Conservation (phyloP, 139 green algal genomes). For the Volvox africanus region DNA sequence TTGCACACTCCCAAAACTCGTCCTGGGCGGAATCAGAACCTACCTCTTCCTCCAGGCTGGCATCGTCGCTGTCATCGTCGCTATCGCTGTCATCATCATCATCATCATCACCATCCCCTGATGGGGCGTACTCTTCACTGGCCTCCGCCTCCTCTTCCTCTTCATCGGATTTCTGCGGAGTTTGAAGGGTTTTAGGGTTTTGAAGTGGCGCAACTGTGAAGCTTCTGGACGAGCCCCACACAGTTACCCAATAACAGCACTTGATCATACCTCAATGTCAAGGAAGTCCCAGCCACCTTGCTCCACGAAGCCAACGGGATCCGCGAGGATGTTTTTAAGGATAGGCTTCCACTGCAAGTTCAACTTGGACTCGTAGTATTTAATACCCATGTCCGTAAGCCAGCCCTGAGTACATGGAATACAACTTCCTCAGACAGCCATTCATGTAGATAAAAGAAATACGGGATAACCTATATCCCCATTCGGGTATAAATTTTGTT, state of each 20-base stretch:
- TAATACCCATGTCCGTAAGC: slow-evolving; percentile 80
- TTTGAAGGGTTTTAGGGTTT: no score
- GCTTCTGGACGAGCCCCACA: background rate
- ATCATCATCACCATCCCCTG: slow-evolving; percentile 70
- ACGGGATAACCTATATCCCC: no score
- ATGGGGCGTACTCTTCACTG: slow-evolving; percentile 79
- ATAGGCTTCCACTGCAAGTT: slow-evolving; percentile 99
- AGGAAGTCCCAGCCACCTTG: slow-evolving; percentile 98
- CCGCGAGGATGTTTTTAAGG: slow-evolving; percentile 85
- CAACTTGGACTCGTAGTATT: slow-evolving; percentile 98
- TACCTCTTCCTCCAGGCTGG: slow-evolving; percentile 57
- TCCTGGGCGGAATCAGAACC: background rate
- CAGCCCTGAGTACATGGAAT: slow-evolving; percentile 15
- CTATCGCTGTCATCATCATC: slow-evolving; percentile 64
- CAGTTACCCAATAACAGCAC: background rate
- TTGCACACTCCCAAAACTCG: no score
- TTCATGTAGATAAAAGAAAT: no score
- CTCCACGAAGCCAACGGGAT: slow-evolving; percentile 93
- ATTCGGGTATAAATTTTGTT: no score
- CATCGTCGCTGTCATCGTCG: slow-evolving; percentile 58
- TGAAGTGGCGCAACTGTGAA: background rate
- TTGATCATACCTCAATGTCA: slow-evolving; percentile 83
- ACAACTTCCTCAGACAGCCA: background rate
- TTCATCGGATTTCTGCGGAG: slow-evolving; percentile 69
- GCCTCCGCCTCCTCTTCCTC: slow-evolving; percentile 81